These are phyloP conservation scores for Cyanodermella asteris DNA, from an alignment of 2,329 filamentous ascomycete genomes.

Conservation along the genomic window DNA sequence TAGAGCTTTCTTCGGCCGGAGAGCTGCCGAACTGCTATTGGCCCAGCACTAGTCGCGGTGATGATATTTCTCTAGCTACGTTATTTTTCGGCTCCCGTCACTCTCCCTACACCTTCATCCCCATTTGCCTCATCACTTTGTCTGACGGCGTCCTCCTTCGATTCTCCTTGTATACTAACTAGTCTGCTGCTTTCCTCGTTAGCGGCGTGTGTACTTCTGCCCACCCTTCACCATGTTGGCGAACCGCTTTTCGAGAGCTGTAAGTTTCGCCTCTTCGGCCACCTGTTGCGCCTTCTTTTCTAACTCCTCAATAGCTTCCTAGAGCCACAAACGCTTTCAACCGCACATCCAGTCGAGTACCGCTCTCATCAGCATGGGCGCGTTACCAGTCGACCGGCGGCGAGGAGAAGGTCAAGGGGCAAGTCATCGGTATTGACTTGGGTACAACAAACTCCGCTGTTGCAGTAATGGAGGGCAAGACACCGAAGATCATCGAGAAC, in stretches of 20 bases:
- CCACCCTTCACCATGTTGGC: slow-evolving; percentile 9
- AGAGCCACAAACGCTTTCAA: slow-evolving; percentile 48
- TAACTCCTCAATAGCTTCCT: slow-evolving; percentile 38
- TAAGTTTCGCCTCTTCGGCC: slow-evolving; percentile 4
- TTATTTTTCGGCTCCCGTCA: no score
- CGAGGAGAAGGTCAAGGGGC: slow-evolving; percentile 70
- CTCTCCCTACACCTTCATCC: no score
- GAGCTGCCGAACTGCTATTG: no score
- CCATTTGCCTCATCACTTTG: no score
- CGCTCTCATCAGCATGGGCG: slow-evolving; percentile 51
- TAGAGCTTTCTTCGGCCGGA: no score
- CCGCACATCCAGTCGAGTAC: slow-evolving; percentile 47
- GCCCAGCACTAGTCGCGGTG: no score
- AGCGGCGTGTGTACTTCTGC: no score
- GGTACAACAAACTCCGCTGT: slow-evolving; percentile 98
- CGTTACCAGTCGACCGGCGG: slow-evolving; percentile 54
- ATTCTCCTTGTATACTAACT: no score
- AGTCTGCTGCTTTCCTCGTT: no score
- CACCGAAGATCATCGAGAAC: slow-evolving; percentile 93
- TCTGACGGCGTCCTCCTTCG: no score
- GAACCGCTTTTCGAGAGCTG: slow-evolving; percentile 8
- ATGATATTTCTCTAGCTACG: no score
- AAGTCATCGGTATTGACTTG: slow-evolving; percentile 95
- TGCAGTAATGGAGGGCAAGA: slow-evolving; percentile 92
- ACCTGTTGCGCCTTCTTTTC: no score